Percentiles rank a stretch among this genome's conserved stretches.
These are phyloP conservation scores for Gynochthodes officinalis DNA, from an alignment of 257 asterid species.

Conservation along the genomic window DNA sequence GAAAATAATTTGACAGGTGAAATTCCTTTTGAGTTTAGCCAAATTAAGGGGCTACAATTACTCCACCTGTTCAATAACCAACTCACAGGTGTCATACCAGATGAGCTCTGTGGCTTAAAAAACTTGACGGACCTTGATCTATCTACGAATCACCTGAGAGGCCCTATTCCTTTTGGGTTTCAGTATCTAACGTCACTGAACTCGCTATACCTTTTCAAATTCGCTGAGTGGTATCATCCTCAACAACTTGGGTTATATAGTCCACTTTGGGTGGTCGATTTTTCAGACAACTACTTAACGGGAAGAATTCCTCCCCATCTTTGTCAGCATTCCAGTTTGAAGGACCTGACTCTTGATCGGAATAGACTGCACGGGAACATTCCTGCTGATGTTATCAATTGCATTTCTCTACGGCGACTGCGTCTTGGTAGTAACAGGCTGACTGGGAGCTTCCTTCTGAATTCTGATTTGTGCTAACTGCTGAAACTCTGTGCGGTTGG, in stretches of 20 bases:
- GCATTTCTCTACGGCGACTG: slow-evolving; percentile 61
- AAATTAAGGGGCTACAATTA: slow-evolving; percentile 41
- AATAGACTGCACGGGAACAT: slow-evolving; percentile 60
- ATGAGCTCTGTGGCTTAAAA: slow-evolving; percentile 56
- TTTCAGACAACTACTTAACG: slow-evolving; percentile 57
- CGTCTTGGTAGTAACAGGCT: slow-evolving; percentile 62
- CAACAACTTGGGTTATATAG: slow-evolving; percentile 65
- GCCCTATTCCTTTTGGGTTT: slow-evolving; percentile 80
- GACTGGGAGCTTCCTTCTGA: slow-evolving; percentile 71
- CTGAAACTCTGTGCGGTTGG: slow-evolving; percentile 71
- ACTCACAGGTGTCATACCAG: slow-evolving; percentile 73
- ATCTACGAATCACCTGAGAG: slow-evolving; percentile 70
- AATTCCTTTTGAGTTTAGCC: slow-evolving; percentile 61
- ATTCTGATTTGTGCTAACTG: slow-evolving; percentile 60
- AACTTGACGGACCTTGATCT: slow-evolving; percentile 69
- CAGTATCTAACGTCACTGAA: slow-evolving; percentile 55
- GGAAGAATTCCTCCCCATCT: slow-evolving; percentile 74
- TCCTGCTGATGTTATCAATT: slow-evolving; percentile 58
- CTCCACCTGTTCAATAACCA: slow-evolving; percentile 68
- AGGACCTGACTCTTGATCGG: slow-evolving; percentile 67
- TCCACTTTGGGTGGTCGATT: slow-evolving; percentile 81
- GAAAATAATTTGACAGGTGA: slow-evolving; percentile 73
- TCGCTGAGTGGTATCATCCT: slow-evolving; percentile 61
- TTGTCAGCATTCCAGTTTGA: slow-evolving; percentile 53
- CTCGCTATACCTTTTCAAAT: slow-evolving; percentile 69